Evolutionary conservation across 108 stramenopile species (phyloP).

Genomic region (Cylindrotheca closterium): DNA sequence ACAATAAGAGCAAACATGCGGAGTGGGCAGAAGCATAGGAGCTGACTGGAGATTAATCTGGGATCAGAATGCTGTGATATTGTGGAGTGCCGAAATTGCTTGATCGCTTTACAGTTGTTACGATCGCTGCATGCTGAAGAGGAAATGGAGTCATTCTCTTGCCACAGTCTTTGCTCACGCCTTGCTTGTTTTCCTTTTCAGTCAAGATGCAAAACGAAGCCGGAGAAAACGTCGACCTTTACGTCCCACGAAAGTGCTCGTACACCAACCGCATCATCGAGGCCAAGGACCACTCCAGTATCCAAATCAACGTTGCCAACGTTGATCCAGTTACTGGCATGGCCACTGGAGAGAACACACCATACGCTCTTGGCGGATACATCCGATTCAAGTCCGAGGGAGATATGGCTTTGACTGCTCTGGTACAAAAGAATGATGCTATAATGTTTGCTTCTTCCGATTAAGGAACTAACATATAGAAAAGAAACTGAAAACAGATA

Average conservation of each 20-base stretch:
- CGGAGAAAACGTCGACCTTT: constrained; percentile 96
- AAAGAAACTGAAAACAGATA: too few species aligned
- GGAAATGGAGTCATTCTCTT: too few species aligned
- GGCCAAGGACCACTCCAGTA: constrained; percentile 93
- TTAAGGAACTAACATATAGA: not conserved
- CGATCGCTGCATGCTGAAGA: too few species aligned
- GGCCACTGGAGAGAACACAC: constrained; percentile 82
- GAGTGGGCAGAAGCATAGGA: too few species aligned
- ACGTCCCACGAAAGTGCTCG: constrained; percentile 98
- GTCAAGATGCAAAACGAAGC: constrained; percentile 95
- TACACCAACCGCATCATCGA: constrained; percentile 93
- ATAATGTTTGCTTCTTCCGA: constrained; percentile 16
- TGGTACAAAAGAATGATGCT: constrained; percentile 78
- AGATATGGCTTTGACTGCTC: constrained; percentile 86
- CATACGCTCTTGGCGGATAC: constrained; percentile 88
- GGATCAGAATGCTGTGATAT: too few species aligned
- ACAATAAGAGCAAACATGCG: too few species aligned
- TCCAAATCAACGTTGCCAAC: constrained; percentile 97
- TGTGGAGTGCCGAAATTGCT: too few species aligned
- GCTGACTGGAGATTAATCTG: too few species aligned
- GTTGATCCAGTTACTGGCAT: constrained; percentile 92
- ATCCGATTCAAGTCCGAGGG: constrained; percentile 90
- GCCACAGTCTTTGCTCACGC: too few species aligned
- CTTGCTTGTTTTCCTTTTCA: too few species aligned
- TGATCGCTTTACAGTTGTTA: too few species aligned